phyloP scores from a whole-genome alignment of 73 alveolate species.

The Paramecium biaurelia region DNA sequence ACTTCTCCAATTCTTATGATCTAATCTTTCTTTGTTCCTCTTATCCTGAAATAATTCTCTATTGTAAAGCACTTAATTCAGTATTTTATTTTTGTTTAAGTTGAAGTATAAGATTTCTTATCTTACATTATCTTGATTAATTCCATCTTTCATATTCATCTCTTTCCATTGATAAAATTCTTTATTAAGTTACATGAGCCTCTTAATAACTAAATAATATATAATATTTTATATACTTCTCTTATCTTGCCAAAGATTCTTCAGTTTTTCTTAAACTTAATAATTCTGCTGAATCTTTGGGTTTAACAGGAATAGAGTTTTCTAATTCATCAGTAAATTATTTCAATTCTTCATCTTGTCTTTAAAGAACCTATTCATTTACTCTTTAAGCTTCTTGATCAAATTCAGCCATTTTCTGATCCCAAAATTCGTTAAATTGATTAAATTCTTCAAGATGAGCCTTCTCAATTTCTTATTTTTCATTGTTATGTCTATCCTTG shows the following conservation, averaged over 20 bases:
- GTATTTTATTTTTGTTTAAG: slow-evolving; percentile 29
- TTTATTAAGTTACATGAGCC: slow-evolving; percentile 57
- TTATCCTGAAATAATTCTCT: slow-evolving; percentile 61
- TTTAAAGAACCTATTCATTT: not conserved
- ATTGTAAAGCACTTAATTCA: slow-evolving; percentile 49
- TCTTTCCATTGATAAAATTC: slow-evolving; percentile 59
- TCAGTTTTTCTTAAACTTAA: slow-evolving; percentile 60
- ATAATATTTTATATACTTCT: not conserved
- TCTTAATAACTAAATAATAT: slow-evolving; percentile 30
- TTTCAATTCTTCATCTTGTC: slow-evolving; percentile 60
- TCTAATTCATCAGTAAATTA: slow-evolving; percentile 57
- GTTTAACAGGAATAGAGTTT: slow-evolving; percentile 46
- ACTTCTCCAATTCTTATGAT: slow-evolving; percentile 62
- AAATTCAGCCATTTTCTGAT: slow-evolving; percentile 65
- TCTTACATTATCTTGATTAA: slow-evolving; percentile 35
- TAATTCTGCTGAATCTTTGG: slow-evolving; percentile 64
- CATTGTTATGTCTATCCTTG: slow-evolving; percentile 53
- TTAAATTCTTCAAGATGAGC: slow-evolving; percentile 66
- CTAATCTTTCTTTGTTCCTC: slow-evolving; percentile 65
- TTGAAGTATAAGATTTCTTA: slow-evolving; percentile 39
- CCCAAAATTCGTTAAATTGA: slow-evolving; percentile 67
- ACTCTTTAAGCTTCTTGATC: slow-evolving; percentile 60
- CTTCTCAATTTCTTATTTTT: slow-evolving; percentile 52
- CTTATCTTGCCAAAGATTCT: slow-evolving; percentile 55
- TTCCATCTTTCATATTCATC: slow-evolving; percentile 65